These are phyloP conservation scores for Agrocybe chaxingu DNA, from an alignment of 768 basidiomycete genomes.

Conservation along the genomic window DNA sequence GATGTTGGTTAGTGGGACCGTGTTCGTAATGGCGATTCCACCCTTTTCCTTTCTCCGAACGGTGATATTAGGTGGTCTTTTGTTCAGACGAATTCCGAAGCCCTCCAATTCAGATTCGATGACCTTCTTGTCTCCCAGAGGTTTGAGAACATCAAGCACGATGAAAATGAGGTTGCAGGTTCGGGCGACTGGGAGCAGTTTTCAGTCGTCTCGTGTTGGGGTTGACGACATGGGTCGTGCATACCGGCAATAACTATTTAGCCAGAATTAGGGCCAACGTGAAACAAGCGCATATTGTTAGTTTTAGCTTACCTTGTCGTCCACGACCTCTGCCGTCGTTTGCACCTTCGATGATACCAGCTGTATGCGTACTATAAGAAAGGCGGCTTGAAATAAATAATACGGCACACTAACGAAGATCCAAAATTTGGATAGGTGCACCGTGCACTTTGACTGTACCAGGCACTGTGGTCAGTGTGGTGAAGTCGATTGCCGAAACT, in stretches of 20 bases:
- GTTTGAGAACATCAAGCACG: slow-evolving; percentile 96
- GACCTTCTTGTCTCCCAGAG: slow-evolving; percentile 90
- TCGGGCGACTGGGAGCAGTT: slow-evolving; percentile 68
- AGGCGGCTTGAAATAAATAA: background rate
- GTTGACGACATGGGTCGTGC: slow-evolving; percentile 17
- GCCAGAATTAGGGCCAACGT: slow-evolving; percentile 1
- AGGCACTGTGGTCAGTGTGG: slow-evolving; percentile 91
- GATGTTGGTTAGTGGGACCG: slow-evolving; percentile 92
- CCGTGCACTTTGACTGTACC: slow-evolving; percentile 94
- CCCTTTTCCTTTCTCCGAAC: slow-evolving; percentile 90
- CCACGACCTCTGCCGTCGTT: slow-evolving; percentile 95
- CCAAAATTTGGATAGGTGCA: slow-evolving; percentile 92
- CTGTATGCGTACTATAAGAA: slow-evolving; percentile 29
- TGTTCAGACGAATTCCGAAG: slow-evolving; percentile 97
- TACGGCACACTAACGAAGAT: slow-evolving; percentile 62
- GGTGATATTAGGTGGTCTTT: slow-evolving; percentile 83
- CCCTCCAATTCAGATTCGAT: slow-evolving; percentile 94
- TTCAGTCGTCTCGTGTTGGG: slow-evolving; percentile 10
- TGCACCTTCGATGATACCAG: slow-evolving; percentile 98
- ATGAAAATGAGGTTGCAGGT: slow-evolving; percentile 99
- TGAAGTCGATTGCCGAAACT: slow-evolving; percentile 95
- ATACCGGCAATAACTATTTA: slow-evolving; percentile 72
- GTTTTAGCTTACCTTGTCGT: slow-evolving; percentile 66
- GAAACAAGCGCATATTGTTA: background rate
- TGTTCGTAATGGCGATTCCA: slow-evolving; percentile 92